Base-by-base conservation (phyloP, 2,329 filamentous ascomycete species). In the Dothideomycetes sp. region DNA sequence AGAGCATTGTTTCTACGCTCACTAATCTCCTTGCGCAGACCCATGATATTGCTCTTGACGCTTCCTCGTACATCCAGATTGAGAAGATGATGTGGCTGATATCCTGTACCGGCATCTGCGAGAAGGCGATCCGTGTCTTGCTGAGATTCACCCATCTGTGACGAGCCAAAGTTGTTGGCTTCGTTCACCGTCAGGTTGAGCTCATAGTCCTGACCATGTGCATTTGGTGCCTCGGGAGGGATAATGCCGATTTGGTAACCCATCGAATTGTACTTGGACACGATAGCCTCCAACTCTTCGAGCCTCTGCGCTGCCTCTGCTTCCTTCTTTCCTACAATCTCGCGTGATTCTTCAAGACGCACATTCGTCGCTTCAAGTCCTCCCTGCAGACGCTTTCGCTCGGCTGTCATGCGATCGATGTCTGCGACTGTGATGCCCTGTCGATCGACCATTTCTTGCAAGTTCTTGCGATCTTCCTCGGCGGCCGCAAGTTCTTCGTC, bases 391-490 rank as follows among this genome's bases (percentile, higher is more conserved):
- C 91, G 80, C 55, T 98, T 91, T 39, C 88, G 80, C 61, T 98
- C 91, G 24, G 84, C 81, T 52, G 87, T 94, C 89, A 98, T 95
- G 61, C 91, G 86, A 71, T 98, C 91, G 57, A 98, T 96, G 73
- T 98, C 91, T 64, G 91, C 84, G 64, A 95, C 93, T 54, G 87
- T 93, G 59, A 98, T 88, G 2, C 91, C 91, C 57, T 94, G 86
- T 51, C 82, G 80, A 61, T 96, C 91, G 19, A 98, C 87, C 20
- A 83, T 80, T 45, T 82, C 79, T 59, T 96, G 89, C 8, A 98
- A 71, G 20, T 74, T 73, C 29, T 77, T 68, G 47, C 86, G 78
- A 60, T 98, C 91, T 12, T 83, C 79, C 49, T 96, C 88, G 0
- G 82, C 83, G 52, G 85, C 82, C 44, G 76, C 73, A 23, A 94